Base-by-base conservation (phyloP, 345 rosid species). In the Populus ilicifolia region DNA sequence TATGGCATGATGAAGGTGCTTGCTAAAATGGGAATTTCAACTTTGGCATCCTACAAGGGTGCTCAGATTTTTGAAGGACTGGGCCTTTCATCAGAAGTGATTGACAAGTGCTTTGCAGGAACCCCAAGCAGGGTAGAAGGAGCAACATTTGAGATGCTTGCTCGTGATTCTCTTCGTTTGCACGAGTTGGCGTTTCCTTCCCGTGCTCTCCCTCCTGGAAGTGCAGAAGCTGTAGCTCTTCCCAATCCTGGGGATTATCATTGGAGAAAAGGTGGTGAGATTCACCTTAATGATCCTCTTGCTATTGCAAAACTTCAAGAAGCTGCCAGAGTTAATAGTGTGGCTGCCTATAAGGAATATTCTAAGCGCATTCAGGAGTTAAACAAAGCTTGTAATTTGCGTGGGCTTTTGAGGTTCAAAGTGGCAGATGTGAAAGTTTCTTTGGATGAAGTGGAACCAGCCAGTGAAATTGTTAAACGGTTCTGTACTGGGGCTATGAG, bases 1-100 rank as follows among this genome's bases (percentile, higher is more conserved):
- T 96, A 94, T 81, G 99, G 99, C 77, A 96, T 96, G 99, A 96
- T 96, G 99, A 96, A 96, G 85, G 99, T 96, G 80, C 97, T 96
- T 54, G 99, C 99, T 18, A 96, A 94, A 81, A 96, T 96, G 99
- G 99, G 99, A 69, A 96, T 96, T 65, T 96, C 99, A 44, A 96
- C 99, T 43, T 75, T 96, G 81, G 99, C 99, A 59, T 96, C 99
- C 0, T 96, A 96, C 85, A 96, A 96, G 87, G 99, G 99, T 66
- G 98, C 99, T 85, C 99, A 96, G 80, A 96, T 96, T 77, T 96
- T 96, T 76, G 99, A 96, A 90, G 98, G 97, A 59, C 87, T 96
- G 59, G 99, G 99, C 43, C 98, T 96, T 74, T 91, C 99, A 10
- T 92, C 97, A 64, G 93, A 94, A 83, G 98, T 96, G n/a, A 89